Evolutionary conservation across 78 protist genomes (phyloP).

Genomic region (Polysphondylium violaceum): DNA sequence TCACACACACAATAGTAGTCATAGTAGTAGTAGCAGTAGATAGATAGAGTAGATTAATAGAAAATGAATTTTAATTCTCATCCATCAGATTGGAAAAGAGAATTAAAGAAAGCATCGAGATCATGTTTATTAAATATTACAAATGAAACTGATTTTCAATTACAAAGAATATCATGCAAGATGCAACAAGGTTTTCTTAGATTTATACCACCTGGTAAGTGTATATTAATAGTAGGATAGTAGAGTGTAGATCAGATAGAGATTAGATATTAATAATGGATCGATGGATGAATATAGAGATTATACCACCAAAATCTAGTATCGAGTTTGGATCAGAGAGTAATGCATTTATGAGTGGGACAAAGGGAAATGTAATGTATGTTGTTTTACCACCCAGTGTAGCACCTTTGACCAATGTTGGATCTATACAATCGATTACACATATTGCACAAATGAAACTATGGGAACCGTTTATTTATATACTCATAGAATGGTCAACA

Average conservation of each 20-base stretch:
- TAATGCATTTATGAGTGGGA: conserved; percentile 60
- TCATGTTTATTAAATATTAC: conserved; percentile 34
- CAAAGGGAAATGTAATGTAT: conserved; percentile 59
- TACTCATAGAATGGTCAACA: conserved; percentile 55
- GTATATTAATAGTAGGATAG: background rate
- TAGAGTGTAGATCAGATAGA: background rate
- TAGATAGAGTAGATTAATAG: too few relatives aligned
- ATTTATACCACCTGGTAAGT: conserved; percentile 72
- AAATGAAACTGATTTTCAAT: conserved; percentile 63
- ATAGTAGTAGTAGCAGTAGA: too few relatives aligned
- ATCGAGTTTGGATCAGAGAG: conserved; percentile 74
- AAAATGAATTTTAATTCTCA: too few relatives aligned
- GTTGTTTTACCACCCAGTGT: conserved; percentile 35
- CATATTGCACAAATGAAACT: conserved; percentile 2
- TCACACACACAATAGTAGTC: too few relatives aligned
- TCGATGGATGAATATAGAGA: conserved; percentile 2
- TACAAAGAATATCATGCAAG: conserved; percentile 72
- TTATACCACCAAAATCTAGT: conserved; percentile 46
- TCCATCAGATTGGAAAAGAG: conserved; percentile 63
- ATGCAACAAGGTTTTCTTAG: conserved; percentile 71
- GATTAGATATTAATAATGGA: background rate
- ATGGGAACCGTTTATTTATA: conserved; percentile 71
- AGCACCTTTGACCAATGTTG: conserved; percentile 11
- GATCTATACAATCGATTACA: conserved; percentile 33
- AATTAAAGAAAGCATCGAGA: conserved; percentile 59